Evolutionary conservation across 2,329 filamentous ascomycete genomes (phyloP).

Genomic region (Fragosphaeria purpurea): DNA sequence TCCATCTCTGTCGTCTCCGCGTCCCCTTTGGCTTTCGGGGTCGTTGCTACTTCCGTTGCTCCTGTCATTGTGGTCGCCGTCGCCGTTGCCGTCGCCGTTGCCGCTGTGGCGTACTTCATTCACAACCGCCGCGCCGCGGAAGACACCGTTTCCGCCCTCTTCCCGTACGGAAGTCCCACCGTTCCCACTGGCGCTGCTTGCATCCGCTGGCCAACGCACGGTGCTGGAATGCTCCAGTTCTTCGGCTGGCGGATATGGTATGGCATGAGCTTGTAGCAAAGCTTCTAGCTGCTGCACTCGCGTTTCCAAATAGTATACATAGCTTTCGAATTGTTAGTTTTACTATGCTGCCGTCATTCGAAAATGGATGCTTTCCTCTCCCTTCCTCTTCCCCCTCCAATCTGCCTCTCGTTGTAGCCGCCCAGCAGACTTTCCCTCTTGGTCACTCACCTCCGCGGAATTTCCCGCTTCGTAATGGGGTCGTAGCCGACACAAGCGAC

Average conservation of each 20-base stretch:
- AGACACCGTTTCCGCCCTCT: slow-evolving; percentile 19
- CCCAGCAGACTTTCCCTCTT: neutral
- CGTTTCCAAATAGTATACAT: slow-evolving; percentile 90
- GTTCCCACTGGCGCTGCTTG: slow-evolving; percentile 3
- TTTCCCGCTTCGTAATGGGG: slow-evolving; percentile 91
- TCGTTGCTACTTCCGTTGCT: slow-evolving; percentile 13
- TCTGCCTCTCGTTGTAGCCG: no score
- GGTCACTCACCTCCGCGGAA: slow-evolving; percentile 69
- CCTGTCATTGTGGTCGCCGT: slow-evolving; percentile 29
- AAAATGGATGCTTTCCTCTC: no score
- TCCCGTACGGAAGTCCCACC: slow-evolving; percentile 19
- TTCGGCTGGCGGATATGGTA: slow-evolving; percentile 62
- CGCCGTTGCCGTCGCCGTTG: neutral
- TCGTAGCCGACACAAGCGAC: slow-evolving; percentile 93
- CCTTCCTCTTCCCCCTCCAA: no score
- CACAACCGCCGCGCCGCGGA: neutral
- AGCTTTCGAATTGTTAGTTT: slow-evolving; percentile 38
- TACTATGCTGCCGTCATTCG: no score
- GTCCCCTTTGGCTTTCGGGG: neutral
- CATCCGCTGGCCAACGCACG: slow-evolving; percentile 5
- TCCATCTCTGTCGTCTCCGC: slow-evolving; percentile 27
- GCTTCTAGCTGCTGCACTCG: slow-evolving; percentile 75
- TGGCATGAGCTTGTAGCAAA: slow-evolving; percentile 56
- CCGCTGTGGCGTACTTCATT: neutral
- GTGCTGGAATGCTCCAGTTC: slow-evolving; percentile 47